Evolutionary conservation across 805 yeast species (phyloP).

Genomic region (Ogataea naganishii): DNA sequence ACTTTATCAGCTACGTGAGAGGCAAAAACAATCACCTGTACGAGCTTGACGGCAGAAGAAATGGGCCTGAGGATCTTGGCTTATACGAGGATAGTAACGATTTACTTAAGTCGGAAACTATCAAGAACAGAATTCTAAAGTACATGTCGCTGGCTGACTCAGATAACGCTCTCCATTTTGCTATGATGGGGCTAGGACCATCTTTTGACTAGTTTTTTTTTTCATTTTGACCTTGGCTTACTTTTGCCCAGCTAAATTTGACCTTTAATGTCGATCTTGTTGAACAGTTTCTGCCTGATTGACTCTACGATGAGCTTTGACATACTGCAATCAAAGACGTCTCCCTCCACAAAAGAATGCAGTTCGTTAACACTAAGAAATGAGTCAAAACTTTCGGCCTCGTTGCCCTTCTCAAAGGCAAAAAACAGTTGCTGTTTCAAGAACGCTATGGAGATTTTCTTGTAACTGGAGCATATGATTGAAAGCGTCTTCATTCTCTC

Average conservation of each 20-base stretch:
- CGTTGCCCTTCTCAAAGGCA: constrained; percentile 27
- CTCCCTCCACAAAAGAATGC: constrained; percentile 25
- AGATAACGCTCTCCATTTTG: constrained; percentile 52
- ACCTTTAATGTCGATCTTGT: constrained; percentile 82
- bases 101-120: constrained; percentile 41
- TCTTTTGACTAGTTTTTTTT: constrained; percentile 26
- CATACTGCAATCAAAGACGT: constrained; percentile 16
- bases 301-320: constrained; percentile 16
- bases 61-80: constrained; percentile 65
- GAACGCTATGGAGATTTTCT: constrained; percentile 27
- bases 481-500: constrained; percentile 51
- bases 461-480: constrained; percentile 48
- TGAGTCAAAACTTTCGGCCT: constrained; percentile 29
- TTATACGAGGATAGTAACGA: constrained; percentile 27
- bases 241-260: constrained; percentile 38
- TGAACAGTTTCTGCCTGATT: constrained; percentile 26
- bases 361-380: constrained; percentile 24
- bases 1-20: constrained; percentile 69
- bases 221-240: not conserved
- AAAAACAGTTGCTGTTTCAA: constrained; percentile 11
- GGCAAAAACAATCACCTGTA: constrained; percentile 47
- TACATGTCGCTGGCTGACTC: constrained; percentile 61
- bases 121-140: constrained; percentile 49
- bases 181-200: constrained; percentile 71
- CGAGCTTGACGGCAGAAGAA: constrained; percentile 85